Base-by-base conservation (phyloP, 495 filamentous ascomycete genomes). In the Terfezia claveryi region DNA sequence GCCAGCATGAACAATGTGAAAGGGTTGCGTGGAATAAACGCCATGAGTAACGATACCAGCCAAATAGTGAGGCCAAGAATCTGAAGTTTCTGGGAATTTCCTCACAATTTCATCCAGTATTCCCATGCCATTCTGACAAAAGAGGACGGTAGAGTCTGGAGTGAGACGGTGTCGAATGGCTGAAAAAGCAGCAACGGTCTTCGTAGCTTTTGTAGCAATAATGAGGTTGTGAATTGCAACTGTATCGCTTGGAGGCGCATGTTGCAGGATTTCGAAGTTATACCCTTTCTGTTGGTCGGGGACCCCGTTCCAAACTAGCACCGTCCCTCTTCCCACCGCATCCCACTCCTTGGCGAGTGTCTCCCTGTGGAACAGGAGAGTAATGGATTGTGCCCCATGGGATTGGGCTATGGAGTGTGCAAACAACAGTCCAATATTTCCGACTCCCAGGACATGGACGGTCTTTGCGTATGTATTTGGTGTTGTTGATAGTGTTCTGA, bases 111-210 rank as follows among this genome's bases (percentile, higher is more conserved):
- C 14, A 14, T 14, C 84, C 27, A 87, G 68, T 2, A 81, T 66
- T 2, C 89, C 89, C 70, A 96, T 76, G 5, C 86, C 87, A 51
- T 89, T 84, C 53, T 92, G 83, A 4, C 92, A 62, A 23, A 98
- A 76, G 44, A 83, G 73, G 32, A 98, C 74, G 0, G 87, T 87
- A 4, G 85, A 86, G 11, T 76, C 70, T 6, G 72, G 68, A 37
- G 77, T 76, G n/a, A 98, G 69, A 9, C 86, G 75, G 57, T 85
- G 73, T 7, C 65, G 65, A 44, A 95, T 71, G 1, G 65, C 57
- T 32, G 64, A 56, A n/a, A 96, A 61, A 2, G 80, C 79, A 2
- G 69, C 58, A 10, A 79, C 59, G 0, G 78, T 81, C 36, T 75
- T 59, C 7, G 73, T 66, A 0, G 79, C 71, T 58, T 85, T 77